Evolutionary conservation across 176 grass and related monocot species (phyloP).

Genomic region (Carex scoparia): DNA sequence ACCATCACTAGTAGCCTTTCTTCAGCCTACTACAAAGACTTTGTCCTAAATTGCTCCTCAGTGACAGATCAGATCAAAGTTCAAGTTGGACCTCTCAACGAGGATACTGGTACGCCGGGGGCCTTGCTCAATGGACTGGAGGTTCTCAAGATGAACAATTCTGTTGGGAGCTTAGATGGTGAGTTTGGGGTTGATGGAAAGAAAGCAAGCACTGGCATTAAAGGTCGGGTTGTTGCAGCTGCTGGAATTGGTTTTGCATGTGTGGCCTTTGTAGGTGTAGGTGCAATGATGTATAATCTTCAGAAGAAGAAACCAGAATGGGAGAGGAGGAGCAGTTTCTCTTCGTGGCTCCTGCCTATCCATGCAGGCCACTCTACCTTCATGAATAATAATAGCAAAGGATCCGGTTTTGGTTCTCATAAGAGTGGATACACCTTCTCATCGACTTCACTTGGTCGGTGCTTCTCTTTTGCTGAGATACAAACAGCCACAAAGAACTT

Average conservation of each 20-base stretch:
- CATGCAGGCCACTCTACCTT: constrained; percentile 69
- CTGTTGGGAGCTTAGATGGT: constrained; percentile 74
- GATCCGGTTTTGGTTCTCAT: constrained; percentile 49
- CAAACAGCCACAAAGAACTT: constrained; percentile 73
- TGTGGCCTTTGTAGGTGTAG: constrained; percentile 71
- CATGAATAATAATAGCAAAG: constrained; percentile 49
- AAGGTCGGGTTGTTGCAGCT: constrained; percentile 42
- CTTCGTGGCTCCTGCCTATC: constrained; percentile 88
- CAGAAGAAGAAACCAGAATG: constrained; percentile 77
- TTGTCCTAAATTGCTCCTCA: constrained; percentile 48
- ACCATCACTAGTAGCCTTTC: constrained; percentile 55
- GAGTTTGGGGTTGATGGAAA: constrained; percentile 85
- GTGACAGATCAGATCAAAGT: constrained; percentile 34
- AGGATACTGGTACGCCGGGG: constrained; percentile 53
- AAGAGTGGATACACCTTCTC: constrained; percentile 84
- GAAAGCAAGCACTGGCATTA: constrained; percentile 37
- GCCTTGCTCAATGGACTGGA: constrained; percentile 91
- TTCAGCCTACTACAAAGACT: constrained; percentile 82
- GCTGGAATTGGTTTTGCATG: constrained; percentile 86
- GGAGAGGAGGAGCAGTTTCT: constrained; percentile 90
- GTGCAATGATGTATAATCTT: constrained; percentile 83
- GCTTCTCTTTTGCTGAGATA: constrained; percentile 82
- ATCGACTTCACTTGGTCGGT: constrained; percentile 56
- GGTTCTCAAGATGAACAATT: constrained; percentile 84
- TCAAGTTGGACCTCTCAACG: constrained; percentile 55